Conservation (phyloP, 371 early-diverging fungal species). For the Mucor indicus region DNA sequence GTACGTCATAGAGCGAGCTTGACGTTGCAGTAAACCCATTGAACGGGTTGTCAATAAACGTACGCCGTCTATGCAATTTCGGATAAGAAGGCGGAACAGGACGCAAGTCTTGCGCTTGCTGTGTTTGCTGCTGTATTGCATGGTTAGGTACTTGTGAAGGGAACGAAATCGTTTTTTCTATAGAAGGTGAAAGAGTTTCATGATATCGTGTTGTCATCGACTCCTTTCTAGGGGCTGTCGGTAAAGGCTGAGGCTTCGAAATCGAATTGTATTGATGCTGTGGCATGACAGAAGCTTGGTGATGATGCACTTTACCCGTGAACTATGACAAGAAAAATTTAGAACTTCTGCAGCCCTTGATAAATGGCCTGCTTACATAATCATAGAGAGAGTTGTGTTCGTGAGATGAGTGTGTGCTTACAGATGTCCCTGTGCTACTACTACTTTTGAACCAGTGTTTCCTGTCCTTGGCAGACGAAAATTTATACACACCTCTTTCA, state of each 20-base stretch:
- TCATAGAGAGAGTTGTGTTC: slow-evolving; percentile 34
- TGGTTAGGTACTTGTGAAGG: not conserved
- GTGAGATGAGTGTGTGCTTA: not conserved
- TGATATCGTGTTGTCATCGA: slow-evolving; percentile 14
- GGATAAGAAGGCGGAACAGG: slow-evolving; percentile 12
- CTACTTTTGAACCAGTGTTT: slow-evolving; percentile 7
- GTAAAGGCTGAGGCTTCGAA: slow-evolving; percentile 18
- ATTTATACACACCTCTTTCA: slow-evolving; percentile 34
- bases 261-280: slow-evolving; percentile 1
- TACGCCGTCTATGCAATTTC: slow-evolving; percentile 35
- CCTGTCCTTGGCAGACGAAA: slow-evolving; percentile 1
- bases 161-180: not conserved
- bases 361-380: slow-evolving; percentile 22
- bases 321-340: slow-evolving; percentile 1
- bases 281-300: not conserved
- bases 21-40: slow-evolving; percentile 52
- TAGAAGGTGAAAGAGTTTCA: slow-evolving; percentile 4
- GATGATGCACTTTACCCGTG: not conserved
- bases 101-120: not conserved
- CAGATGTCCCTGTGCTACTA: not conserved
- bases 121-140: not conserved
- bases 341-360: not conserved
- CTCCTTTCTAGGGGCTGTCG: slow-evolving; percentile 23
- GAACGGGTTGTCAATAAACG: slow-evolving; percentile 62
- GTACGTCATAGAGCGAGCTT: slow-evolving; percentile 23